A percentile compares a stretch with the other conserved stretches of the same genome.
Evolutionary conservation across 257 asterid genomes (phyloP).

Genomic region (Vinca minor): DNA sequence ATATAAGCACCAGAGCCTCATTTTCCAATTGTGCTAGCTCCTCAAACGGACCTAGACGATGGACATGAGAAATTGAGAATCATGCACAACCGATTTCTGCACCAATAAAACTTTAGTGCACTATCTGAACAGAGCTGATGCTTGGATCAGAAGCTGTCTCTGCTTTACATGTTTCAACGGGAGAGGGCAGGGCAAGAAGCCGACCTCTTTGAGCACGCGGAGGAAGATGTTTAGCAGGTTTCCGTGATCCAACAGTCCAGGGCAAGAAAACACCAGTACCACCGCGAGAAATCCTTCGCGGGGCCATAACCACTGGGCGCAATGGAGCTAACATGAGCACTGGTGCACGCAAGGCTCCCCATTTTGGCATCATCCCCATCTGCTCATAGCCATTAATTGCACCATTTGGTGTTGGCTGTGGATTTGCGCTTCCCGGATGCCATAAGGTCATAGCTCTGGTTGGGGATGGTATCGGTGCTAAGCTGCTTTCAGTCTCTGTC

Average conservation of each 20-base stretch:
- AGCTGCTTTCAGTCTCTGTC: constrained; percentile 29
- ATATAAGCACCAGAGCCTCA: constrained; percentile 21
- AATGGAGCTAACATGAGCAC: constrained; percentile 65
- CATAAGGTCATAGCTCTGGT: constrained; percentile 57
- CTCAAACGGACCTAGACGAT: neutral
- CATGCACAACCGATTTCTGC: neutral
- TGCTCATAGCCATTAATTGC: constrained; percentile 26
- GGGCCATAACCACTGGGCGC: constrained; percentile 44
- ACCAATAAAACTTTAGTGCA: constrained; percentile 9
- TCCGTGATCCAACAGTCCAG: constrained; percentile 55
- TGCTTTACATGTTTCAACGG: constrained; percentile 32
- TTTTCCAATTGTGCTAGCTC: constrained; percentile 23
- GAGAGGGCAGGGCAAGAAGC: constrained; percentile 51
- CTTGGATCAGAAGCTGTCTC: constrained; percentile 32
- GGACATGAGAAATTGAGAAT: neutral
- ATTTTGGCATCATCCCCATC: constrained; percentile 49
- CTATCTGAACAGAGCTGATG: constrained; percentile 23
- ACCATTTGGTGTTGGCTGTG: constrained; percentile 32
- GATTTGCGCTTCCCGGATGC: constrained; percentile 59
- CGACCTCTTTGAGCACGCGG: constrained; percentile 82
- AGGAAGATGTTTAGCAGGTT: constrained; percentile 71
- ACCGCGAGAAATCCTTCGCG: constrained; percentile 53
- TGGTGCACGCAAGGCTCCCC: constrained; percentile 68
- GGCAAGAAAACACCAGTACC: constrained; percentile 97
- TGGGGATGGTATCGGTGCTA: constrained; percentile 26